Evolutionary conservation across 1,284 basidiomycete genomes (phyloP).

Genomic region (Ceratobasidium sp.): DNA sequence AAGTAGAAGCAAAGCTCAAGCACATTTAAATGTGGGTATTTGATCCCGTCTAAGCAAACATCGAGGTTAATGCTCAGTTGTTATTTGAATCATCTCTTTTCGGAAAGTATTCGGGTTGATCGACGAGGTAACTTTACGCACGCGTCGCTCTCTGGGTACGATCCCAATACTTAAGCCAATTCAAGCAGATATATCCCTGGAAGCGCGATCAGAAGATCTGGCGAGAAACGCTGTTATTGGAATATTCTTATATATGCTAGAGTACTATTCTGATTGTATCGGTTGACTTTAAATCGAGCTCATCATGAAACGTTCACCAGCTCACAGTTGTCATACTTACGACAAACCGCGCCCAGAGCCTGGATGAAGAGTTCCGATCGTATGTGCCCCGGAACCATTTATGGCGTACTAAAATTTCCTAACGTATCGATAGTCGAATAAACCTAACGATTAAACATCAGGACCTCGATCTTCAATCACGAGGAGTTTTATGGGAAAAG

Average conservation of each 20-base stretch:
- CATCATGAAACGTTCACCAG: not conserved
- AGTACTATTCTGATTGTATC: not conserved
- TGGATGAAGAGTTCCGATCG: not conserved
- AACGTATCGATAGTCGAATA: not conserved
- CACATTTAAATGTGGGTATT: not conserved
- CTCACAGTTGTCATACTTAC: not conserved
- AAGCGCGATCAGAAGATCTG: not conserved
- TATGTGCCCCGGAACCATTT: not conserved
- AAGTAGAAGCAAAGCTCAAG: not conserved
- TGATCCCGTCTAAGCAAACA: not conserved
- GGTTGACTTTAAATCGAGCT: not conserved
- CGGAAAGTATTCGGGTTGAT: not conserved
- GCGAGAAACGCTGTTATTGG: not conserved
- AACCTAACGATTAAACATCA: not conserved
- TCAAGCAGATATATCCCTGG: not conserved
- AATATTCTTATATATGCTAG: not conserved
- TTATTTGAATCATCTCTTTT: not conserved
- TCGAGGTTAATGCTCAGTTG: not conserved
- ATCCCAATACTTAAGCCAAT: not conserved
- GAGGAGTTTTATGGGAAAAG: not conserved
- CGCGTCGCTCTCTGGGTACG: not conserved
- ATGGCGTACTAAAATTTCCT: not conserved
- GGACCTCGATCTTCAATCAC: not conserved
- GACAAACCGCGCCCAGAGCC: not conserved
- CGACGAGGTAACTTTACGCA: not conserved